Conservation (phyloP, 345 rosid species). For the Arabis hirsuta region DNA sequence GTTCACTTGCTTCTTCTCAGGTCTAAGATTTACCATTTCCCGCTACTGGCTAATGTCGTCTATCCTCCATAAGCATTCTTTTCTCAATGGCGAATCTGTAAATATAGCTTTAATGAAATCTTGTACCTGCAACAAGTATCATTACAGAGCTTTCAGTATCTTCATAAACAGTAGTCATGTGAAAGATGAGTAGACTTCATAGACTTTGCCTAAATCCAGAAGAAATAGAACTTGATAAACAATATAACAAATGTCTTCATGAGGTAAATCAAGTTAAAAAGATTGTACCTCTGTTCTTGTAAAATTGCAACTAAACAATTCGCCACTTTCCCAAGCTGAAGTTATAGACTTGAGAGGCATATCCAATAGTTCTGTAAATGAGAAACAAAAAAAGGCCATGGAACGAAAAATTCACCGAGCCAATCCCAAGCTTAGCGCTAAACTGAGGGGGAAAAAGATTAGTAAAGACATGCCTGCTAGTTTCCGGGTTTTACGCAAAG, state of each 20-base stretch:
- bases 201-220: not conserved
- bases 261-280: not conserved
- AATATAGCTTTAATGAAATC: conserved; percentile 88
- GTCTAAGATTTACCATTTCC: conserved; percentile 17
- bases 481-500: conserved; percentile 77
- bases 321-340: conserved; percentile 85
- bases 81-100: conserved; percentile 82
- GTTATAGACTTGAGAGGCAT: conserved; percentile 89
- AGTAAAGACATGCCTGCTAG: conserved; percentile 66
- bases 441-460: not conserved
- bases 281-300: conserved; percentile 75
- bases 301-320: conserved; percentile 70
- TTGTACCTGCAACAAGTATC: conserved; percentile 57
- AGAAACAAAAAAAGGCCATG: conserved; percentile 16
- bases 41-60: conserved; percentile 42
- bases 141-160: conserved; percentile 19
- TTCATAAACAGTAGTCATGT: not conserved
- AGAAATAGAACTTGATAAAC: not conserved
- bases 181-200: not conserved
- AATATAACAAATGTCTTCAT: not conserved
- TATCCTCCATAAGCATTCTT: conserved; percentile 91
- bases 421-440: conserved; percentile 17
- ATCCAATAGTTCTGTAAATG: conserved; percentile 69
- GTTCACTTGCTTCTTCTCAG: conserved; percentile 24
- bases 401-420: conserved; percentile 4